These are phyloP conservation scores for Monilinia aucupariae DNA, from an alignment of 2,329 filamentous ascomycete genomes.

Conservation along the genomic window DNA sequence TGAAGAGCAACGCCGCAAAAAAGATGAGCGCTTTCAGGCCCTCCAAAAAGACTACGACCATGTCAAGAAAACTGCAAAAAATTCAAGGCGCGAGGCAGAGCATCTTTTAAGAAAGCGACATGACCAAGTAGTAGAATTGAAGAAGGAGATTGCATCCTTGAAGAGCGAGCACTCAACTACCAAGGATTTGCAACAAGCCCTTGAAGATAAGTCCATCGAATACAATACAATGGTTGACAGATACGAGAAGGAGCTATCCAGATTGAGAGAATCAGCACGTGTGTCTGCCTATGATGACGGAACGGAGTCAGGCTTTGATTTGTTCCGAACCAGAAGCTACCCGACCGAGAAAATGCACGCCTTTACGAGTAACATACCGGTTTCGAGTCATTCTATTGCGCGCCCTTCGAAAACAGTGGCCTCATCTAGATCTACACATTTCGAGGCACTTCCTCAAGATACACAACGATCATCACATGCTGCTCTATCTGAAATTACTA, in stretches of 20 bases:
- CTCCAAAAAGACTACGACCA: conserved; percentile 49
- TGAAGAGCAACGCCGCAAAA: conserved; percentile 43
- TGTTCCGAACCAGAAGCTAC: conserved; percentile 5
- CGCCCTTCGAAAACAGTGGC: conserved; percentile 23
- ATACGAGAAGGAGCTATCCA: conserved; percentile 23
- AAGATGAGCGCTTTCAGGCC: conserved; percentile 44
- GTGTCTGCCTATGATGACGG: conserved; percentile 1
- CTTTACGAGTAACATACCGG: conserved; percentile 26
- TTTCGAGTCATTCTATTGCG: conserved; percentile 22
- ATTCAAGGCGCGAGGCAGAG: conserved; percentile 50
- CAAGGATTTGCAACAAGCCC: conserved; percentile 21
- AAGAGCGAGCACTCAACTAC: conserved; percentile 33
- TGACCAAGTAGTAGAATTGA: conserved; percentile 51
- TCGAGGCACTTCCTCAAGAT: conserved; percentile 19
- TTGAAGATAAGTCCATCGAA: conserved; percentile 23
- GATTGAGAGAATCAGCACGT: conserved; percentile 16
- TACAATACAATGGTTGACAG: conserved; percentile 24
- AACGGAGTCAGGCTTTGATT: not conserved
- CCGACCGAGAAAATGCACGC: conserved; percentile 14
- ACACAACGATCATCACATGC: conserved; percentile 20
- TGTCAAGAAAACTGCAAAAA: conserved; percentile 49
- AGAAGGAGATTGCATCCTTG: conserved; percentile 46
- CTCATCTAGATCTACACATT: conserved; percentile 15
- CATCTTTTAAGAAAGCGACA: conserved; percentile 52
- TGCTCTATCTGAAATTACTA: conserved; percentile 31